phyloP scores from a whole-genome alignment of 768 basidiomycete genomes.

The Lactarius psammicola region DNA sequence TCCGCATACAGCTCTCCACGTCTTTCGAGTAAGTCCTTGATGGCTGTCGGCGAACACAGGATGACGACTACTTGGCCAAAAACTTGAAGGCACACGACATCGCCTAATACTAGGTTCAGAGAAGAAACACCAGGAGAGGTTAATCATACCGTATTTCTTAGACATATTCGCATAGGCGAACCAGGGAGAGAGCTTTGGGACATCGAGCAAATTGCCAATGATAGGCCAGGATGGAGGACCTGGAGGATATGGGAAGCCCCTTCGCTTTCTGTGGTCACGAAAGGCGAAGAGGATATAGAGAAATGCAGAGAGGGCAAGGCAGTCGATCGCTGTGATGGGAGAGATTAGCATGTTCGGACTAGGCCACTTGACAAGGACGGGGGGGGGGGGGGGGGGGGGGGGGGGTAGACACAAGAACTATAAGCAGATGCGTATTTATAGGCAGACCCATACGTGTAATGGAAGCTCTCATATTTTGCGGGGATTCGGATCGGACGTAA shows the following conservation, averaged over 20 bases:
- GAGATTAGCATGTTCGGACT: not conserved
- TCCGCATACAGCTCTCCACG: slow-evolving; percentile 13
- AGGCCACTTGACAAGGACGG: not conserved
- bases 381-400: not conserved
- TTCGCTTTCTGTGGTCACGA: too few relatives aligned
- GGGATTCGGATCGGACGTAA: not conserved
- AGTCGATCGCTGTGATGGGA: too few relatives aligned
- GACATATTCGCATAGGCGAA: not conserved
- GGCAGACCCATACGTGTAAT: not conserved
- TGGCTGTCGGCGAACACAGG: not conserved
- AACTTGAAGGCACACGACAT: slow-evolving; percentile 6
- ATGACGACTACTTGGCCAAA: not conserved
- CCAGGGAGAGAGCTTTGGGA: too few relatives aligned
- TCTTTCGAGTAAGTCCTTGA: slow-evolving; percentile 10
- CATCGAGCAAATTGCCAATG: too few relatives aligned
- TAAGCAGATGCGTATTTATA: not conserved
- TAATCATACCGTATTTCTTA: slow-evolving; percentile 13
- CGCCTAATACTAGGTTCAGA: not conserved
- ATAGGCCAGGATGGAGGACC: too few relatives aligned
- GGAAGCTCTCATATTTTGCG: not conserved
- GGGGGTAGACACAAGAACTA: not conserved
- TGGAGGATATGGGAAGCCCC: too few relatives aligned
- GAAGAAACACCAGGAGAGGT: not conserved
- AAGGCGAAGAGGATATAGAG: too few relatives aligned
- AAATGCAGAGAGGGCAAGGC: too few relatives aligned